phyloP scores from a whole-genome alignment of 1,284 basidiomycete species.

The Lentinus polychrous region DNA sequence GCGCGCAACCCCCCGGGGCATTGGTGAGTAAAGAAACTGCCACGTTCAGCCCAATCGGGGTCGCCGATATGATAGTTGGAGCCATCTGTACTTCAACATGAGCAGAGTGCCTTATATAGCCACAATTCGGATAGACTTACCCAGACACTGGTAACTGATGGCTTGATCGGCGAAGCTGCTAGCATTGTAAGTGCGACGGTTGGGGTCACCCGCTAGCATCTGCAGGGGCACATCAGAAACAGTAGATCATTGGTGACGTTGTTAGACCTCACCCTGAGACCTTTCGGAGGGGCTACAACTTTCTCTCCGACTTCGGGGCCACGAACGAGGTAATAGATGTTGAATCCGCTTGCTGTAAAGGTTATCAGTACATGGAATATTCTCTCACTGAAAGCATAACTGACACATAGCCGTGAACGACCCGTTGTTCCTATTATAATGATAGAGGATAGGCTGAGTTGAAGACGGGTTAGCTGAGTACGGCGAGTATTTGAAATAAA shows the following conservation, averaged over 20 bases:
- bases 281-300: conserved; percentile 9
- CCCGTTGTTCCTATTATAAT: conserved; percentile 4
- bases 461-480: not conserved
- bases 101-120: too few relatives aligned
- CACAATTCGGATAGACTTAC: too few relatives aligned
- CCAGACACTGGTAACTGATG: conserved; percentile 10
- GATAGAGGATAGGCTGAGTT: conserved; percentile 9
- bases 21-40: conserved; percentile 11
- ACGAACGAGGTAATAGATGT: conserved; percentile 11
- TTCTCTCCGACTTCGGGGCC: conserved; percentile 6
- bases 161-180: conserved; percentile 10
- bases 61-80: conserved; percentile 8
- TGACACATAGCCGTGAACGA: conserved; percentile 10
- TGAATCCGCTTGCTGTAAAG: conserved; percentile 10
- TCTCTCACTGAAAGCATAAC: not conserved
- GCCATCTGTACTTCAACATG: conserved; percentile 5
- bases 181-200: conserved; percentile 8
- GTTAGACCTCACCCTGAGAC: conserved; percentile 5
- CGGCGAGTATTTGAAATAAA: not conserved
- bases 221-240: not conserved
- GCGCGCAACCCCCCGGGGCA: conserved; percentile 12
- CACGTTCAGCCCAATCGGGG: conserved; percentile 12
- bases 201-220: conserved; percentile 11
- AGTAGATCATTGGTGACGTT: not conserved
- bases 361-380: not conserved